These are phyloP conservation scores for Raddia guianensis DNA, from an alignment of 176 grass and related monocot species.

Conservation along the genomic window DNA sequence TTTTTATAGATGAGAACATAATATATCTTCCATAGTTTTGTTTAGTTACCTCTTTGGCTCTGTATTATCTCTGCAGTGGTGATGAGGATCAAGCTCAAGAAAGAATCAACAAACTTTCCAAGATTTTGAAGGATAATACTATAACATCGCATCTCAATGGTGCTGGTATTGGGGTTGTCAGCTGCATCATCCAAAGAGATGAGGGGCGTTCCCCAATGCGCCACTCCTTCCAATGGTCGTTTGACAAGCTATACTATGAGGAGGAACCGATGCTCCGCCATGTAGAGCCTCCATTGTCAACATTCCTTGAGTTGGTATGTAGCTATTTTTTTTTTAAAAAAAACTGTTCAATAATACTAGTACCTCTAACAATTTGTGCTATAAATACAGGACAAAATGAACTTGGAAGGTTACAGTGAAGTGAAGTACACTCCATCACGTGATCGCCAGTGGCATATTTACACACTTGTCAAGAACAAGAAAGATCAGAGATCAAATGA, in stretches of 20 bases:
- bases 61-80: slow-evolving; percentile 63
- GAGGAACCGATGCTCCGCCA: slow-evolving; percentile 95
- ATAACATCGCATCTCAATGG: slow-evolving; percentile 77
- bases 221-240: slow-evolving; percentile 93
- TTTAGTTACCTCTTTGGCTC: slow-evolving; percentile 37
- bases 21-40: slow-evolving; percentile 26
- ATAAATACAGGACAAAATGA: slow-evolving; percentile 72
- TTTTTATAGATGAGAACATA: slow-evolving; percentile 35
- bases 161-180: slow-evolving; percentile 71
- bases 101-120: slow-evolving; percentile 90
- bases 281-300: slow-evolving; percentile 93
- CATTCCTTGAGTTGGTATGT: slow-evolving; percentile 93
- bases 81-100: slow-evolving; percentile 99
- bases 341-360: slow-evolving; percentile 14
- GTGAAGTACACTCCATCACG: slow-evolving; percentile 93
- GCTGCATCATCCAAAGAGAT: slow-evolving; percentile 99
- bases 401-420: slow-evolving; percentile 84
- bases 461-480: slow-evolving; percentile 74
- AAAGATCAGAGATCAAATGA: slow-evolving; percentile 55
- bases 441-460: slow-evolving; percentile 97
- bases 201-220: slow-evolving; percentile 96
- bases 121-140: slow-evolving; percentile 88
- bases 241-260: slow-evolving; percentile 83
- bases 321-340: slow-evolving; percentile 28
- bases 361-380: slow-evolving; percentile 32